Conservation (phyloP, 768 basidiomycete genomes). For the Collybiopsis confluens region DNA sequence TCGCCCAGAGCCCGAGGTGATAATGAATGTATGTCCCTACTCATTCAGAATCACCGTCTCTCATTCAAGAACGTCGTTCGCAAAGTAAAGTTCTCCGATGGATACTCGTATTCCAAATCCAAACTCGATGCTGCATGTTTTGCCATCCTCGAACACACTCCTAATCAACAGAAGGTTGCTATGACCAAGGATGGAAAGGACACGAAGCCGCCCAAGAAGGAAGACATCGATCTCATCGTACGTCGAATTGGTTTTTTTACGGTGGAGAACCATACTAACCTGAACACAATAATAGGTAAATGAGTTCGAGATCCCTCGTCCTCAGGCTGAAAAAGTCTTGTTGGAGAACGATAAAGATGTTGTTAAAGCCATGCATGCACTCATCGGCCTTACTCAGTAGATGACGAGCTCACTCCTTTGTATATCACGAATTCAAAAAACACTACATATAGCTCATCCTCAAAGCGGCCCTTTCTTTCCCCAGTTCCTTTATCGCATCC, state of each 20-base stretch:
- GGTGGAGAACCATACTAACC: background rate
- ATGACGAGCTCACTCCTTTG: too few relatives aligned
- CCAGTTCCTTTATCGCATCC: background rate
- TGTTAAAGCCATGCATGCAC: conserved; percentile 41
- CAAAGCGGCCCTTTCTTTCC: background rate
- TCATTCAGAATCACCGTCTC: background rate
- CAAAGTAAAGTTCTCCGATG: conserved; percentile 51
- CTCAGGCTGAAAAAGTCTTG: conserved; percentile 57
- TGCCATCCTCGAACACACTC: conserved; percentile 51
- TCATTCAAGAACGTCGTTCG: background rate
- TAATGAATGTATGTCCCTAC: conserved; percentile 50
- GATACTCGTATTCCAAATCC: conserved; percentile 61
- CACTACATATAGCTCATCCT: background rate
- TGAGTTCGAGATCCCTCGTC: conserved; percentile 60
- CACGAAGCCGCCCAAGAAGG: conserved; percentile 40
- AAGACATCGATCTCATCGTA: conserved; percentile 61
- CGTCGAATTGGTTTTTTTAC: background rate
- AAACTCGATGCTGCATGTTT: conserved; percentile 64
- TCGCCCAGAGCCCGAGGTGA: conserved; percentile 61
- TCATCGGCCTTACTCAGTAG: conserved; percentile 19
- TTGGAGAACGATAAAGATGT: conserved; percentile 51
- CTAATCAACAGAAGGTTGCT: conserved; percentile 9
- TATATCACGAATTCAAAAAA: too few relatives aligned
- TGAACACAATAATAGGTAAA: conserved; percentile 36
- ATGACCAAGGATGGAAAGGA: conserved; percentile 40